Base-by-base conservation (phyloP, 1,284 basidiomycete genomes). In the Macrocystidia cucumis region DNA sequence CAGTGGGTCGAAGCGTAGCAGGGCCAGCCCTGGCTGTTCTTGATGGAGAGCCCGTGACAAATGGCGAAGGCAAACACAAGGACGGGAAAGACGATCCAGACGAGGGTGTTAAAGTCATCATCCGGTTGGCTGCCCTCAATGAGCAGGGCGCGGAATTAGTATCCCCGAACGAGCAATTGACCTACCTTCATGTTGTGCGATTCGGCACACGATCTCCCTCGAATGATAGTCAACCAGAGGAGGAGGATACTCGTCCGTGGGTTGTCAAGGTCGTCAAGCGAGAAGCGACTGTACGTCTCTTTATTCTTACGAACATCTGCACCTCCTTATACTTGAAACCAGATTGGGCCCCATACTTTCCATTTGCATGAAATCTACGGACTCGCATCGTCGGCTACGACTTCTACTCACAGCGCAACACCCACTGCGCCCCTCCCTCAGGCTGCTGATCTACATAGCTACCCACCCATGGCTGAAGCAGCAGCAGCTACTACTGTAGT, bases 361-460 rank as follows among this genome's bases (percentile, higher is more conserved):
- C 82, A 91, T 34, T 67, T 93, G 17, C 90, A 92, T 54, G 90
- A 93, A 52, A 93, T 93, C 31, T 93, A 87, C 46, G 91, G 91
- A 32, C 72, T 93, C 2, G 75, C 83, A 0, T 74, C 82, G 1
- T 72, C 80, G 4, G 49, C 52, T 5, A 34, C 46, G 29, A 30
- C 70, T 6, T 47, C 61, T 4, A 37, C 63, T 2, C 59, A 68
- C 25, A 55, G 60, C 2, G 57, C 63, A 8, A 54, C 68, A 1
- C 59, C 66, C 14, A 51, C 61, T 1, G 50, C 62, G 16, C 52
- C 61, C 35, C 56, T 64, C 47, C 63, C 65, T 42, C 42, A 55
- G 34, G 51, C 20, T 8, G 31, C 32, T 14, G 48, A 55, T n/a
- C n/a, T 50, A 3, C 71, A 74, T 49, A 70, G 67, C 9, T 74